Evolutionary conservation across 768 basidiomycete species (phyloP).

Genomic region (Imleria badia): DNA sequence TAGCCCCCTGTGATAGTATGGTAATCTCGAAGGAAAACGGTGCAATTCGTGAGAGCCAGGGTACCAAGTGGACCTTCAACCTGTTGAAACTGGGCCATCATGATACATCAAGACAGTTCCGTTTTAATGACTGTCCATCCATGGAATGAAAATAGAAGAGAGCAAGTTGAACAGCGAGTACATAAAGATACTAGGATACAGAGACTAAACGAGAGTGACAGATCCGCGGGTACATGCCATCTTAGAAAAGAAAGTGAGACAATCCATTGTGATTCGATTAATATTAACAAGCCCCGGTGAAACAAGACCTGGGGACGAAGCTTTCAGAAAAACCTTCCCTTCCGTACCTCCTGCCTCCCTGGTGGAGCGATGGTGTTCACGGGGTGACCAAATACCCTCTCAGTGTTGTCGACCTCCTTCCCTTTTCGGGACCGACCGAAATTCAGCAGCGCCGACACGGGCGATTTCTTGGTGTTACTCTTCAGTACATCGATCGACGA

Average conservation of each 20-base stretch:
- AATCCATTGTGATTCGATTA: background rate
- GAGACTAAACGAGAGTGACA: too few relatives aligned
- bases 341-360: background rate
- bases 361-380: constrained; percentile 7
- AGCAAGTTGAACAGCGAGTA: too few relatives aligned
- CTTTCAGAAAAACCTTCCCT: background rate
- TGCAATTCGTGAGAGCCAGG: too few relatives aligned
- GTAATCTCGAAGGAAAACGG: too few relatives aligned
- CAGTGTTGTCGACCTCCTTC: background rate
- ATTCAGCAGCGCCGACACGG: constrained; percentile 9
- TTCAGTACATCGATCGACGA: constrained; percentile 6
- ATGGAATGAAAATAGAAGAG: too few relatives aligned
- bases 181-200: too few relatives aligned
- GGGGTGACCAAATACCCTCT: constrained; percentile 14
- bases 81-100: too few relatives aligned
- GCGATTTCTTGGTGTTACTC: constrained; percentile 4
- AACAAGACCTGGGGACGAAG: background rate
- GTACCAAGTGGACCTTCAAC: too few relatives aligned
- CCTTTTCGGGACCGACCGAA: constrained; percentile 1
- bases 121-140: too few relatives aligned
- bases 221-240: too few relatives aligned
- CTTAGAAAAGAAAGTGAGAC: background rate
- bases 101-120: too few relatives aligned
- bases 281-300: background rate
- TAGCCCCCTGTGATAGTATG: too few relatives aligned